Percentiles rank a stretch among this genome's conserved stretches.
Conservation (phyloP, 2,329 filamentous ascomycete genomes). For the Lachnellula hyalina region DNA sequence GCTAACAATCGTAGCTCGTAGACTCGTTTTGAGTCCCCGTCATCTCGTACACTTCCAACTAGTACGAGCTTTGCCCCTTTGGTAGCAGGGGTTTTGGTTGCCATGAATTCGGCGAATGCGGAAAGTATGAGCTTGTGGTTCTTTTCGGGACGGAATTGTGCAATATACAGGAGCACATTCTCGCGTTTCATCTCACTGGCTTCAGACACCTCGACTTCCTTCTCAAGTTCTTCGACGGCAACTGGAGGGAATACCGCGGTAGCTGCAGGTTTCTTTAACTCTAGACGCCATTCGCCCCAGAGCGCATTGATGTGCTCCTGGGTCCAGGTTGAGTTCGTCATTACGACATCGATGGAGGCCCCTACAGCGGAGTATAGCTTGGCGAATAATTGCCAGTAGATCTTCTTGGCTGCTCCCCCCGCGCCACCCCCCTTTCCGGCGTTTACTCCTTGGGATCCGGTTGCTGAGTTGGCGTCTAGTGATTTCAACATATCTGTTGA, state of each 20-base stretch:
- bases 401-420: slow-evolving; percentile 65
- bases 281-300: slow-evolving; percentile 60
- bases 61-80: slow-evolving; percentile 66
- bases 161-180: slow-evolving; percentile 80
- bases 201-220: slow-evolving; percentile 64
- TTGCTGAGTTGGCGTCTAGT: slow-evolving; percentile 57
- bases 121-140: slow-evolving; percentile 84
- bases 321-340: slow-evolving; percentile 98
- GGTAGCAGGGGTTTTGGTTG: slow-evolving; percentile 46
- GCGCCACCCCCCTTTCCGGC: slow-evolving; percentile 72
- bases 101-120: slow-evolving; percentile 74
- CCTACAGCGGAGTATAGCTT: slow-evolving; percentile 77
- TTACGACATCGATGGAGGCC: slow-evolving; percentile 81
- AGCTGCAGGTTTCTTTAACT: slow-evolving; percentile 43
- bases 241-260: slow-evolving; percentile 87
- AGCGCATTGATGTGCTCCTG: slow-evolving; percentile 73
- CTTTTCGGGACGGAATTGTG: slow-evolving; percentile 96
- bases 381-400: slow-evolving; percentile 87
- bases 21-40: slow-evolving; percentile 72
- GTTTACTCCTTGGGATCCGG: slow-evolving; percentile 68
- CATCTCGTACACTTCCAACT: slow-evolving; percentile 87
- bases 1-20: slow-evolving; percentile 83
- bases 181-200: slow-evolving; percentile 65
- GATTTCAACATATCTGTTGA: slow-evolving; percentile 95
- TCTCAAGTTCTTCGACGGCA: slow-evolving; percentile 77